phyloP scores from a whole-genome alignment of 768 basidiomycete genomes.

The Tylopilus vinaceipallidus region DNA sequence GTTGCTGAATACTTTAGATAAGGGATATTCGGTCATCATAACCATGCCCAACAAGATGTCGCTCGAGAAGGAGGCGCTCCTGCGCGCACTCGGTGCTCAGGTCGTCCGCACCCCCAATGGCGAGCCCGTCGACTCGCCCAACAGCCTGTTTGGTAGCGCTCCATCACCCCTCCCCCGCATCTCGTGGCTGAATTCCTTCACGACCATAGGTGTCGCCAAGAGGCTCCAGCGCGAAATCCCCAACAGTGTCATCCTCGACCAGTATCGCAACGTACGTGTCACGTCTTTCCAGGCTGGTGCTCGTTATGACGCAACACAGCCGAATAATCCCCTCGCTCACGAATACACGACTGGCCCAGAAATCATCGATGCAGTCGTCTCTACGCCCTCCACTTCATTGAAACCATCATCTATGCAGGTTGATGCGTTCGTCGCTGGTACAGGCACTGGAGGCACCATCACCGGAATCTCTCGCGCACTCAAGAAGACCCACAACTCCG shows the following conservation, averaged over 20 bases:
- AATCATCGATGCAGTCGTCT: slow-evolving; percentile 75
- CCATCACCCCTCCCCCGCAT: slow-evolving; percentile 30
- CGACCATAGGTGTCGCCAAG: slow-evolving; percentile 82
- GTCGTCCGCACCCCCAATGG: slow-evolving; percentile 92
- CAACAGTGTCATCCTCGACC: slow-evolving; percentile 86
- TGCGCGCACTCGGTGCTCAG: slow-evolving; percentile 90
- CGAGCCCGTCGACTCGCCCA: slow-evolving; percentile 84
- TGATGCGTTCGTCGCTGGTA: slow-evolving; percentile 79
- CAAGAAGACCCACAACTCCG: slow-evolving; percentile 73
- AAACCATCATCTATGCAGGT: slow-evolving; percentile 71
- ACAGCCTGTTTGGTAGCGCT: slow-evolving; percentile 87
- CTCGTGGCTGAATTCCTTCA: slow-evolving; percentile 88
- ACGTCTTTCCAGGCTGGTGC: background rate
- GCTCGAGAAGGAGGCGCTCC: slow-evolving; percentile 87
- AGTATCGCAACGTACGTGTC: slow-evolving; percentile 71
- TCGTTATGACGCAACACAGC: slow-evolving; percentile 33
- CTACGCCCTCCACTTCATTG: slow-evolving; percentile 56
- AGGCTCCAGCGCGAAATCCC: slow-evolving; percentile 77
- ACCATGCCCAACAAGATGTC: slow-evolving; percentile 97
- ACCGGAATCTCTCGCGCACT: slow-evolving; percentile 83
- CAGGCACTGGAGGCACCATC: slow-evolving; percentile 94
- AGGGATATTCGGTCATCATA: slow-evolving; percentile 91
- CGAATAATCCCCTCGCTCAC: slow-evolving; percentile 88
- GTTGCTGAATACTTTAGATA: slow-evolving; percentile 77
- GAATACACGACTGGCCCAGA: slow-evolving; percentile 90